Base-by-base conservation (phyloP, 441 rosid species). In the Euphorbia schlechtendalii region DNA sequence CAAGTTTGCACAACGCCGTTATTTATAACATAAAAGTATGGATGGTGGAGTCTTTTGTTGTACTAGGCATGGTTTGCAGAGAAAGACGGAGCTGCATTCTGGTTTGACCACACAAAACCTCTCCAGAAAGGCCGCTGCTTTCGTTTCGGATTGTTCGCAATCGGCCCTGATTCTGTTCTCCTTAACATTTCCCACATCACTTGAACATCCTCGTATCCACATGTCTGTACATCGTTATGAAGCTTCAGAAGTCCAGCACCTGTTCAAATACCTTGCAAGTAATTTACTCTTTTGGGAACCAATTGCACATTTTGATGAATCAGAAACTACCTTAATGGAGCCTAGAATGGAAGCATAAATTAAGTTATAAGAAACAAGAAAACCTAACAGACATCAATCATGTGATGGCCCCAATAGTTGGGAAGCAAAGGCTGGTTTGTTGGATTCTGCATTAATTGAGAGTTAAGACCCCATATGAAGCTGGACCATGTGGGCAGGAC, bases 161-260 rank as follows among this genome's bases (percentile, higher is more conserved):
- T 60, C 71, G 68, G 55, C 72, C 80, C 83, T 7, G 76, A 40
- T 46, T 82, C 92, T 3, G 83, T 71, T 70, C 79, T 72, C 49
- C 63, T 72, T 62, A 86, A 81, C 80, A 86, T 80, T 69, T 86
- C 89, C 92, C 92, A 86, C 92, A 86, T 86, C 43, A 86, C 87
- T 57, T 82, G 87, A 71, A 86, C 85, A 72, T 86, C 89, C 68
- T 82, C 71, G 14, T 84, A 84, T 54, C 78, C 89, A 56, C 89
- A 84, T 38, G 74, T 84, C 66, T 84, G 82, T 53, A 84, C 77
- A 67, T 84, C 89, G 38, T 81, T 75, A 51, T 76, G 88, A 15
- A 86, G 92, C 71, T 82, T 82, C 76, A 86, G 66, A 36, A 86
- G 79, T 48, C 87, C 86, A 25, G 54, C 79, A 32, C 85, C 88